Evolutionary conservation across 2,329 filamentous ascomycete genomes (phyloP), one percentile per base, ranked within the genome.

Genomic region (Penicillium sp.): DNA sequence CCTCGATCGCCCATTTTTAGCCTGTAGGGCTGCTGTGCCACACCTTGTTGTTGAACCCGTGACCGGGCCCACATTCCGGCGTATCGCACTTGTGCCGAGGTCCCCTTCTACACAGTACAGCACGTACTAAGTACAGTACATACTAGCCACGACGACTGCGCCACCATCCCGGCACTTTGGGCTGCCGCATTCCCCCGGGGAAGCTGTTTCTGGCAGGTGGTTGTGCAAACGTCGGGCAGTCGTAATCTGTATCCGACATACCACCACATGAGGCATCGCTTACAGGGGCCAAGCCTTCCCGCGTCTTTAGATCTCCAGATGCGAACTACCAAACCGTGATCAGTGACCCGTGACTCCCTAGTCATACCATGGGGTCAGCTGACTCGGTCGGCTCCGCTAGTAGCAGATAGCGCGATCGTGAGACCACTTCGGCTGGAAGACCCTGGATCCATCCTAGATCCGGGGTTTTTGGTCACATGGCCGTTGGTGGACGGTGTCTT

Each of bases 21-120:
- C n/a, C 39, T 16, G 9, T 48, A 62, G 48, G 60, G 58, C 60
- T 62, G 58, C 60, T 62, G 58, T 57, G 60, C 58, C 59, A 62
- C 59, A 61, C 54, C 52, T 57, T 53, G 46, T 39, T 43, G 46
- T 36, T 43, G 44, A 30, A 33, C 28, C 27, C 49, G 36, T 10
- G 25, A 18, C 18, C 16, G 1, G 4, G 9, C 39, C 24, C 20
- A 27, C 28, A 30, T 30, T 30, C 28, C 11, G 20, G 2, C 20
- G 20, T 22, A 2, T 2, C 2, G 20, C 20, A 2, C 4, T 22
- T 14, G 11, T 30, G 22, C 39, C 39, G 39, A 41, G 39, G 22
- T 22, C 20, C 38, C 22, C 10, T n/a, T 36, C 5, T 18, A 36
- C 33, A 10, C 38, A 4, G 38, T 40, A 40, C 38, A 40, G 35